Conservation (phyloP, 805 yeast species). For the Candida peoriensis region DNA sequence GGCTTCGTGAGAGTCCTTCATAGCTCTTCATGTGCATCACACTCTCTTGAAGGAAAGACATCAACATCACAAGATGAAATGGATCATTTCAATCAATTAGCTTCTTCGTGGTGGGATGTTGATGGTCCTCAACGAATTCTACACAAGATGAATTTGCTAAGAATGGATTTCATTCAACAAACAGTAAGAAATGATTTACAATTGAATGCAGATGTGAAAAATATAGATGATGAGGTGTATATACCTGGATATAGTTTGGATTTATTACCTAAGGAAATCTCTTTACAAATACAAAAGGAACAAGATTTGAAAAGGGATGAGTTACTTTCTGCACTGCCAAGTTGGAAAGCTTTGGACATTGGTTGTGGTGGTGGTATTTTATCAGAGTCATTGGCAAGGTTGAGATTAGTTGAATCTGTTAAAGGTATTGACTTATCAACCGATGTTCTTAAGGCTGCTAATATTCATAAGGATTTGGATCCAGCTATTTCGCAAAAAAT, state of each 20-base stretch:
- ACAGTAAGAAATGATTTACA: conserved; percentile 36
- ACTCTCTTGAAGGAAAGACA: conserved; percentile 20
- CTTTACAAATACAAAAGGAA: conserved; percentile 41
- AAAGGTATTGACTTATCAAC: conserved; percentile 81
- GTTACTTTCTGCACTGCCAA: conserved; percentile 20
- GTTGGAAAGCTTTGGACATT: conserved; percentile 66
- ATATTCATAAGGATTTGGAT: conserved; percentile 59
- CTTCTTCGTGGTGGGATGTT: conserved; percentile 98
- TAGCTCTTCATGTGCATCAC: no score
- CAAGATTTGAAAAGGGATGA: conserved; percentile 42
- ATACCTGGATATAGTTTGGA: conserved; percentile 75
- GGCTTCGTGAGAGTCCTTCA: no score
- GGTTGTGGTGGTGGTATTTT: conserved; percentile 99
- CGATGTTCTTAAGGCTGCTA: conserved; percentile 79
- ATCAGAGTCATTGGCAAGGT: conserved; percentile 80
- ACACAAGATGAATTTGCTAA: conserved; percentile 86
- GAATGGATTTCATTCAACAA: conserved; percentile 80
- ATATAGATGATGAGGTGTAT: conserved; percentile 47
- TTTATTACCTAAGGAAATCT: conserved; percentile 56
- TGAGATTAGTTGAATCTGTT: conserved; percentile 57
- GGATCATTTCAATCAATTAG: conserved; percentile 78
- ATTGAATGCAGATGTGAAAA: conserved; percentile 15
- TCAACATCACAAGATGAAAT: conserved; percentile 58
- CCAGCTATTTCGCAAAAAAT: conserved; percentile 56
- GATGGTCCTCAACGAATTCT: conserved; percentile 89